These are phyloP conservation scores for Chrysanthemum seticuspe DNA, from an alignment of 129 eudicot species.

Conservation along the genomic window DNA sequence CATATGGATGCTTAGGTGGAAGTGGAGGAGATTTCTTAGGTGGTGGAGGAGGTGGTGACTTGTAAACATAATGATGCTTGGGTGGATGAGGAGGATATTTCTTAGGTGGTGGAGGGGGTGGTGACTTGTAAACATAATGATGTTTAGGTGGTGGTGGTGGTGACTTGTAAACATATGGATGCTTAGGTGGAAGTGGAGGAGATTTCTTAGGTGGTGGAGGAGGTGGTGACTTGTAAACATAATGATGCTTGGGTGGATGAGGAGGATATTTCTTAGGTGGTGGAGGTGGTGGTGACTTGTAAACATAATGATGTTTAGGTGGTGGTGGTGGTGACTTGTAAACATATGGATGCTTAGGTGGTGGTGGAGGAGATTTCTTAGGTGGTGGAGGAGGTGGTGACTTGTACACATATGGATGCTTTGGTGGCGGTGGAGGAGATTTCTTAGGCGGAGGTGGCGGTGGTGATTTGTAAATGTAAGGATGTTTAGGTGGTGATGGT, in stretches of 20 bases:
- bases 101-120: conserved; percentile 19
- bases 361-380: conserved; percentile 7
- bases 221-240: conserved; percentile 3
- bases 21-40: conserved; percentile 13
- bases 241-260: not conserved
- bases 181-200: conserved; percentile 6
- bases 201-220: conserved; percentile 13
- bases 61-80: not conserved
- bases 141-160: conserved; percentile 7
- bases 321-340: conserved; percentile 18
- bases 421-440: conserved; percentile 14
- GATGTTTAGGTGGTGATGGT: conserved; percentile 17
- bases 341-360: not conserved
- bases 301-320: not conserved
- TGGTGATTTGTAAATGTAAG: too few species aligned
- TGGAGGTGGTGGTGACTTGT: conserved; percentile 25
- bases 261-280: conserved; percentile 16
- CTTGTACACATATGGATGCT: not conserved
- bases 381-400: conserved; percentile 19
- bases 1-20: not conserved
- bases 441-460: not conserved
- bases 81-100: conserved; percentile 14
- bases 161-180: not conserved
- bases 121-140: not conserved
- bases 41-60: conserved; percentile 15